Evolutionary conservation across 306 rosid genomes (phyloP).

Genomic region (Nissolia schottii): DNA sequence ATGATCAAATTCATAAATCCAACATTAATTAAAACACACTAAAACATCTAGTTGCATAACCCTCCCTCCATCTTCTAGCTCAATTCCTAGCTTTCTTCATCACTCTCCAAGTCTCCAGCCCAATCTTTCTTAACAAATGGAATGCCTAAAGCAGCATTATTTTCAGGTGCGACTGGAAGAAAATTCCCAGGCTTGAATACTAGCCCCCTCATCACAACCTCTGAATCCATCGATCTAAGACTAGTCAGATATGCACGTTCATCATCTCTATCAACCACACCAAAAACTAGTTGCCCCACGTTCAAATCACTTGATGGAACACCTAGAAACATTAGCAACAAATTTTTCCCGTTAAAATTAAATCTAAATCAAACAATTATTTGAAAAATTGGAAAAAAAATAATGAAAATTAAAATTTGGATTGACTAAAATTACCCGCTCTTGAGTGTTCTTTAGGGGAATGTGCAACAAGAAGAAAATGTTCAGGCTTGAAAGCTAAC

Average conservation of each 20-base stretch:
- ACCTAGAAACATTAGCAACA: background rate
- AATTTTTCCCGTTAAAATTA: too few species aligned
- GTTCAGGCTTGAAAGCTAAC: background rate
- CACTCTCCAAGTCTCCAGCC: too few species aligned
- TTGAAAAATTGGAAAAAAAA: too few species aligned
- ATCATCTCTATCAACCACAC: background rate
- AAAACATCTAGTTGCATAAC: background rate
- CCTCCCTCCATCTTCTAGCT: background rate
- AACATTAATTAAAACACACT: background rate
- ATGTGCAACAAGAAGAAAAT: background rate
- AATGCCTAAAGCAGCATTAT: background rate
- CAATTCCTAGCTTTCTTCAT: background rate
- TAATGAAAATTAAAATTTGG: too few species aligned
- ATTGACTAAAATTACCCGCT: too few species aligned
- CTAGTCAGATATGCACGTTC: background rate
- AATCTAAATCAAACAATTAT: too few species aligned
- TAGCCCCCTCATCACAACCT: background rate
- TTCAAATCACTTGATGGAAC: background rate
- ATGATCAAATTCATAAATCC: background rate
- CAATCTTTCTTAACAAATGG: background rate
- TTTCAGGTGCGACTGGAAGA: background rate
- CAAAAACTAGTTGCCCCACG: background rate
- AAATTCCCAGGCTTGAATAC: background rate
- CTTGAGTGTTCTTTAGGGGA: too few species aligned
- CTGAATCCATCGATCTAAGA: background rate